A percentile compares a stretch with the other conserved stretches of the same genome.
Evolutionary conservation across 2,329 filamentous ascomycete species (phyloP).

Genomic region (Sclerotinia glacialis): DNA sequence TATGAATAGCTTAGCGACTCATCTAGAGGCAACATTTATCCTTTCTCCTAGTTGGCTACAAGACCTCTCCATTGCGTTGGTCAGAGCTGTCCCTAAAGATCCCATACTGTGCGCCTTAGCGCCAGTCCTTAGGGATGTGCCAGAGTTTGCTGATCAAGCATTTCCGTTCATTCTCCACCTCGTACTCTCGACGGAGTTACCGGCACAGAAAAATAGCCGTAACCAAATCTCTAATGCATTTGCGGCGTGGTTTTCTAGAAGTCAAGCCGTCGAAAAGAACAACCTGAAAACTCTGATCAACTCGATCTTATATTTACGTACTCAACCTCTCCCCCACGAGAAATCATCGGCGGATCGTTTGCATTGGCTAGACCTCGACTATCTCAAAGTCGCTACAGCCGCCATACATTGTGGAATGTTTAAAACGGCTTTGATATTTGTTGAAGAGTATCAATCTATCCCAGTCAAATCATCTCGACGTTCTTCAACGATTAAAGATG

Average conservation of each 20-base stretch:
- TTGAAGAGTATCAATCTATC: slow-evolving; percentile 67
- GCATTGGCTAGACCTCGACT: slow-evolving; percentile 84
- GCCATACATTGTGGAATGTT: slow-evolving; percentile 79
- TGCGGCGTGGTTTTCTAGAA: slow-evolving; percentile 58
- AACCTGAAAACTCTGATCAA: slow-evolving; percentile 74
- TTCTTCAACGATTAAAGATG: slow-evolving; percentile 57
- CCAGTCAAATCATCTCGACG: slow-evolving; percentile 59
- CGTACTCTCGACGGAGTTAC: slow-evolving; percentile 66
- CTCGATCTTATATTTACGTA: slow-evolving; percentile 82
- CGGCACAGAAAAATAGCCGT: slow-evolving; percentile 58
- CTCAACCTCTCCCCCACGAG: slow-evolving; percentile 72
- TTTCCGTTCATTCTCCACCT: slow-evolving; percentile 86
- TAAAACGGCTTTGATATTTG: slow-evolving; percentile 79
- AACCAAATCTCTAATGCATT: slow-evolving; percentile 63
- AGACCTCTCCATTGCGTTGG: slow-evolving; percentile 59
- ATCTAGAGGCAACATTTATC: slow-evolving; percentile 39
- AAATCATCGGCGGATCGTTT: slow-evolving; percentile 73
- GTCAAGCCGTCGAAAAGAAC: slow-evolving; percentile 48
- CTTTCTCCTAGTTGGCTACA: slow-evolving; percentile 57
- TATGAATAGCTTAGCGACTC: slow-evolving; percentile 19
- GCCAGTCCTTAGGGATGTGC: slow-evolving; percentile 62
- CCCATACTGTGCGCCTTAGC: slow-evolving; percentile 67
- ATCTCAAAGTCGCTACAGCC: slow-evolving; percentile 64
- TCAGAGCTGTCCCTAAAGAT: slow-evolving; percentile 57
- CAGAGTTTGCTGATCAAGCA: slow-evolving; percentile 67